Conservation (phyloP, 2,329 filamentous ascomycete species). For the Elsinoe perseae region DNA sequence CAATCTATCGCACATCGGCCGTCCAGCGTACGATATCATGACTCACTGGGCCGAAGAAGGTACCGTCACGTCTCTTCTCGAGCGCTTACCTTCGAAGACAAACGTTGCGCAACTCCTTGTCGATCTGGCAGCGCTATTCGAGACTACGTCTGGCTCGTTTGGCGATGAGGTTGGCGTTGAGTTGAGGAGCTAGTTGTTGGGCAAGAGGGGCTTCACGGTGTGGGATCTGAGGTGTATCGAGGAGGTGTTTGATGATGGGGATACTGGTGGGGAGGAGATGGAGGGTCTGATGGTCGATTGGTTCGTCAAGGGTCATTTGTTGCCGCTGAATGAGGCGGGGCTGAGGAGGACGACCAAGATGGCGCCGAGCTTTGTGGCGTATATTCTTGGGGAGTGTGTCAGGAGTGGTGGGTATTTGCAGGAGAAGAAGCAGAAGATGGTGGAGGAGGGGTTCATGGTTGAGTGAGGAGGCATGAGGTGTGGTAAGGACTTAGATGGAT, state of each 20-base stretch:
- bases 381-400: neutral
- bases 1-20: neutral
- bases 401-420: neutral
- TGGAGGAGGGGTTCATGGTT: neutral
- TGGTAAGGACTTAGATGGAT: neutral
- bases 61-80: neutral
- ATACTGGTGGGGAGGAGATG: neutral
- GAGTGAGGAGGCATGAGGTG: neutral
- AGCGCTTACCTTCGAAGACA: neutral
- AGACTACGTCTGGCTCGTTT: neutral
- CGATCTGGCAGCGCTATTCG: neutral
- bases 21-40: neutral
- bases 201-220: neutral
- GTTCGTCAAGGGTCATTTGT: neutral
- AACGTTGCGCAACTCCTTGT: neutral
- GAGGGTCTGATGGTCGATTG: slow-evolving; percentile 3
- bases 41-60: neutral
- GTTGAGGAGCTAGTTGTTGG: neutral
- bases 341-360: neutral
- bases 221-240: slow-evolving; percentile 1
- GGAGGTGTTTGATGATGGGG: neutral
- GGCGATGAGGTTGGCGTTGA: neutral
- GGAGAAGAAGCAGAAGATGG: neutral
- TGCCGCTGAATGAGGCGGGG: neutral
- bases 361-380: slow-evolving; percentile 1